Evolutionary conservation across 2,329 filamentous ascomycete species (phyloP).

Genomic region (Ambrosiella xylebori): DNA sequence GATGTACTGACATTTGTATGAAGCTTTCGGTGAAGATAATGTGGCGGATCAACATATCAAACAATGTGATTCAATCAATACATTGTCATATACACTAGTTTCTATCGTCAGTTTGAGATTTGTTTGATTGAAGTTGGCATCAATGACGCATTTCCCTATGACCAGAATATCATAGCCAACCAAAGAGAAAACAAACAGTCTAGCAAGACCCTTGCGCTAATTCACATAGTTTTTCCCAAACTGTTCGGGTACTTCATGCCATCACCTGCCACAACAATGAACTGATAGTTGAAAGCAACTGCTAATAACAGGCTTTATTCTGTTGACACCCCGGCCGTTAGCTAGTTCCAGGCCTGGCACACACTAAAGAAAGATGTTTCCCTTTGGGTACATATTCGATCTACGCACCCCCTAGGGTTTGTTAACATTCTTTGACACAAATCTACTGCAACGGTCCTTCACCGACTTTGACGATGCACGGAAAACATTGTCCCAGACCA

Average conservation of each 20-base stretch:
- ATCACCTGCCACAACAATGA: neutral
- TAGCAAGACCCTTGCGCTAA: too few species aligned
- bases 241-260: neutral
- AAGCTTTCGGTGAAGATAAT: too few species aligned
- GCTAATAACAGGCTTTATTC: neutral
- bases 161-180: too few species aligned
- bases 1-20: too few species aligned
- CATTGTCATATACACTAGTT: too few species aligned
- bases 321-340: neutral
- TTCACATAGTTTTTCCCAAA: neutral
- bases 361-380: neutral
- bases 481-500: too few species aligned
- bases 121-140: too few species aligned
- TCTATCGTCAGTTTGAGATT: too few species aligned
- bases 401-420: neutral
- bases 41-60: too few species aligned
- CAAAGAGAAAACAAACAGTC: too few species aligned
- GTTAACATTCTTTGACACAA: neutral
- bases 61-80: too few species aligned
- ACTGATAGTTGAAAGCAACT: neutral
- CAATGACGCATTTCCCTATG: too few species aligned
- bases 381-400: neutral
- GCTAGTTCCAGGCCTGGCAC: neutral
- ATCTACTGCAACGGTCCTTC: neutral
- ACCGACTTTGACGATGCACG: neutral